Base-by-base conservation (phyloP, 352 stramenopile species). In the Aphanomyces astaci region DNA sequence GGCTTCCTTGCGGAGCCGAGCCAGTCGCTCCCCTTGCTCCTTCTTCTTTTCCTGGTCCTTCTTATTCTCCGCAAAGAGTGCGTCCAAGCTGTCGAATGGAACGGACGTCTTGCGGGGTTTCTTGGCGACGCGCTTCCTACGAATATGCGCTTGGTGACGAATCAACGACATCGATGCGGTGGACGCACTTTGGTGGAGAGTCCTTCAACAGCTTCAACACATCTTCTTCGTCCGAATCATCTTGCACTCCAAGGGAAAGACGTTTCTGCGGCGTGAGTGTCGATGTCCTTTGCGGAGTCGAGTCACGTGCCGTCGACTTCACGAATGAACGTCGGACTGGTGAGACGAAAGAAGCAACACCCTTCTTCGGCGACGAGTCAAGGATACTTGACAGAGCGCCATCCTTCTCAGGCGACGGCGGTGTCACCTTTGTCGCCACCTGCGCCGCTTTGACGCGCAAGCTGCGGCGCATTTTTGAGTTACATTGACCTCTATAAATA, bases 41-140 rank as follows among this genome's bases (percentile, higher is more conserved):
- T 82, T 71, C 40, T 86, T 84, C 68, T 85, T 86, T 63, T 79
- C 76, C 66, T 84, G 77, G 63, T 86, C 78, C 27, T 77, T 75
- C 31, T 75, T 39, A 60, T 91, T 83, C 66, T 86, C 80, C 48
- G 72, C 76, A 49, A 93, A 68, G 39, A 93, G 78, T 53, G 84
- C 84, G 71, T 93, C 84, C 17, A 93, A 74, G 70, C 81, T 90
- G 54, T 49, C 32, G 54, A 63, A 27, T 17, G 30, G 31, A 4
- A 9, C 7, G 31, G 30, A 28, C 3, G 15, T 45, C 10, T 39
- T 63, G 22, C 11, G 9, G 17, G 54, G 13, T 27, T 63, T 39
- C 54, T 63, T 63, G 10, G 15, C 31, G 22, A 49, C 49, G 15
- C 36, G 2, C 54, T 63, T 45, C 32, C 54, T 63, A 63, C 3